Evolutionary conservation across 2,329 filamentous ascomycete genomes (phyloP).

Genomic region (Esteya vermicola): DNA sequence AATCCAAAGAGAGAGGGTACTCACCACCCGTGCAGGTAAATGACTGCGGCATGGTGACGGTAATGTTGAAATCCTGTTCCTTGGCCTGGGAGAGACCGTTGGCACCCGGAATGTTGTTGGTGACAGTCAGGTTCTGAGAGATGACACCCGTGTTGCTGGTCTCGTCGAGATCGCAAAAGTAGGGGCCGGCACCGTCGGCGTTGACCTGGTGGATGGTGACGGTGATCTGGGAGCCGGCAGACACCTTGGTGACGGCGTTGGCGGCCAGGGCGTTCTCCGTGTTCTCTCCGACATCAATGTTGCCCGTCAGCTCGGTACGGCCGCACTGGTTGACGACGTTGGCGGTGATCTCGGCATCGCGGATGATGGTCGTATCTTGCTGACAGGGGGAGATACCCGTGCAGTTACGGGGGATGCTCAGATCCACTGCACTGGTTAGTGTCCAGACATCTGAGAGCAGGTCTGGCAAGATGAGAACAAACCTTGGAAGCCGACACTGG

Average conservation of each 20-base stretch:
- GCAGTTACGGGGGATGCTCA: constrained; percentile 26
- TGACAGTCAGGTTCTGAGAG: constrained; percentile 33
- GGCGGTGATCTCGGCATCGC: constrained; percentile 34
- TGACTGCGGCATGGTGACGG: constrained; percentile 33
- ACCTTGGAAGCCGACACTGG: constrained; percentile 10
- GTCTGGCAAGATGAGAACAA: background rate
- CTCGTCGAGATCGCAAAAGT: constrained; percentile 36
- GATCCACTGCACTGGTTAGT: constrained; percentile 24
- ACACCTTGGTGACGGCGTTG: constrained; percentile 32
- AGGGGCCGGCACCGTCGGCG: constrained; percentile 39
- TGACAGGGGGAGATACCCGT: constrained; percentile 11
- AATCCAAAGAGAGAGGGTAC: constrained; percentile 8
- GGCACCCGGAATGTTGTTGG: constrained; percentile 13
- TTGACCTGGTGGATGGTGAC: constrained; percentile 41
- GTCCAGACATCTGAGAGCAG: background rate
- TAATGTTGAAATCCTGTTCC: constrained; percentile 30
- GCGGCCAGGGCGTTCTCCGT: constrained; percentile 36
- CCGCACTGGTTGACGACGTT: constrained; percentile 45
- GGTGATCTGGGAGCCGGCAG: constrained; percentile 26
- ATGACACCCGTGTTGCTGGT: constrained; percentile 29
- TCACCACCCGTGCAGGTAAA: constrained; percentile 36
- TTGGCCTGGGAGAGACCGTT: constrained; percentile 12
- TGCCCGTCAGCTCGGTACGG: constrained; percentile 43
- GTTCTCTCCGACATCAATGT: constrained; percentile 45
- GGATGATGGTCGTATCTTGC: constrained; percentile 48